Evolutionary conservation across 169 alveolate genomes (phyloP), one percentile per base, ranked within the genome.

Genomic region (Babesia gibsoni): DNA sequence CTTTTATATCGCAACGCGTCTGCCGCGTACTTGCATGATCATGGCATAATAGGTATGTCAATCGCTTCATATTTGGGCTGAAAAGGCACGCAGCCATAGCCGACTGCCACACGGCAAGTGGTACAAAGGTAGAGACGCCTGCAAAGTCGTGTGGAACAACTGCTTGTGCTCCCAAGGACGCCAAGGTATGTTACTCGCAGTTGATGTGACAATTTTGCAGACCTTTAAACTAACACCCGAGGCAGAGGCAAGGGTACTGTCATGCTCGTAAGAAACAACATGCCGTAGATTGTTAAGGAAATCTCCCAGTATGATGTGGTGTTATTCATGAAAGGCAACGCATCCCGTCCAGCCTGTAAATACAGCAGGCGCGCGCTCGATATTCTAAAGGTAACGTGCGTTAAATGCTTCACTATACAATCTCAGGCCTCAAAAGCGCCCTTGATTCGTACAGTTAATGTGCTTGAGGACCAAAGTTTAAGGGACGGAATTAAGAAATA

Each of bases 401-500:
- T 9, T 8, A 12, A 10, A 12, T 7, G 0, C 8, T 9, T 18
- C 25, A 14, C 0, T 45, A 22, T 25, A 50, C 29, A 37, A 25
- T 18, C 0, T 3, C 29, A 79, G 88, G 61, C 68, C 22, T 46
- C 80, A 48, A 79, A 81, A 64, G 90, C 84, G 42, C 79, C 67
- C 8, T 82, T 81, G 43, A 94, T 88, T 50, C 64, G 84, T 14
- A 79, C 89, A 22, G 95, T 95, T 5, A 91, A 95, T 78, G 91
- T 95, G 35, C 81, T 95, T 35, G 92, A 84, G 43, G 89, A 90
- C 49, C 86, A 82, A 42, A 74, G 73, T 23, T 69, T 95, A 27
- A 82, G 96, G 63, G 90, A 84, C 48, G 93, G 94, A 45, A 73
- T 93, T 39, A 95, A 95, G 77, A 86, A 82, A 52, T 93, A 79